Percentiles rank a stretch among this genome's conserved stretches.
phyloP scores from a whole-genome alignment of 306 rosid genomes.

The Delonix regia region DNA sequence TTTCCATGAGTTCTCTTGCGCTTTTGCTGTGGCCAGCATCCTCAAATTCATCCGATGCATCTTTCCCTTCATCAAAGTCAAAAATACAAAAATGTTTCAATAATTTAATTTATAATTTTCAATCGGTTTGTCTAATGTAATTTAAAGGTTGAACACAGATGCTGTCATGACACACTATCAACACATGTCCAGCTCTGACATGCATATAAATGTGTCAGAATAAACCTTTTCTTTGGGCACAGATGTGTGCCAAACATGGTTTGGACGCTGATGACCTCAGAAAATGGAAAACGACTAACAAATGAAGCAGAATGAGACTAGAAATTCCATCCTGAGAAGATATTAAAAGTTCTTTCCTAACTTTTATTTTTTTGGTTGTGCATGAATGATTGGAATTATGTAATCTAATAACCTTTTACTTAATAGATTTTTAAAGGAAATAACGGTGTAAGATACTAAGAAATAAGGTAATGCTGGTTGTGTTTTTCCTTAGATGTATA shows the following conservation, averaged over 20 bases:
- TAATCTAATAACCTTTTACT: neutral
- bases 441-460: neutral
- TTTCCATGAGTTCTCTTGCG: conserved; percentile 74
- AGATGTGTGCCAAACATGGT: too few species aligned
- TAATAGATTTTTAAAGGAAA: neutral
- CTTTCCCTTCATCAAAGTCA: conserved; percentile 57
- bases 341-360: too few species aligned
- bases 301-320: too few species aligned
- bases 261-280: too few species aligned
- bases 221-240: too few species aligned
- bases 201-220: too few species aligned
- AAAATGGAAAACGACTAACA: too few species aligned
- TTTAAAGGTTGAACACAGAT: too few species aligned
- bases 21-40: conserved; percentile 88
- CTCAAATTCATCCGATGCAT: conserved; percentile 91
- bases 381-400: neutral
- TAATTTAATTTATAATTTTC: conserved; percentile 7
- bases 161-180: too few species aligned
- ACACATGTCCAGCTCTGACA: too few species aligned
- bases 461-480: neutral
- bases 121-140: too few species aligned
- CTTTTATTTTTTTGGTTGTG: neutral
- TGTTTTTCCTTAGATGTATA: too few species aligned
- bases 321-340: neutral
- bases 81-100: conserved; percentile 29